Conservation (phyloP, 1,139 yeast species). For the Kodamaea derodonti region DNA sequence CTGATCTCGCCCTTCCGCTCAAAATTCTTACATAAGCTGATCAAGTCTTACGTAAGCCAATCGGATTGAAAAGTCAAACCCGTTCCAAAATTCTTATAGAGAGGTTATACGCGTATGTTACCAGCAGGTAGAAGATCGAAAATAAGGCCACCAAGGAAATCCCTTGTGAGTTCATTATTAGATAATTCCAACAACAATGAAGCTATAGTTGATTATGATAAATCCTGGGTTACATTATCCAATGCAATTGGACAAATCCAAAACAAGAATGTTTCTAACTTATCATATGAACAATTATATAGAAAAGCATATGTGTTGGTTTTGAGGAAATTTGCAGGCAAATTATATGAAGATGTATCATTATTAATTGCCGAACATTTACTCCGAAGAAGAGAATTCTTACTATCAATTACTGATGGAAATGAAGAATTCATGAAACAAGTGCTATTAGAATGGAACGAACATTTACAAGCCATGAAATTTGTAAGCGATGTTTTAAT, state of each 20-base stretch:
- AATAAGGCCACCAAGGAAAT: constrained; percentile 72
- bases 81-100: too few relatives aligned
- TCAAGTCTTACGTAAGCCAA: too few relatives aligned
- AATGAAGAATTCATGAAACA: constrained; percentile 41
- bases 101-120: constrained; percentile 4
- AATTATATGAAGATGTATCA: constrained; percentile 62
- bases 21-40: too few relatives aligned
- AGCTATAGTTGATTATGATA: constrained; percentile 54
- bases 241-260: constrained; percentile 77
- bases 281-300: constrained; percentile 84
- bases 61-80: too few relatives aligned
- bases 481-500: constrained; percentile 82
- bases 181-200: constrained; percentile 11
- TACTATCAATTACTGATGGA: constrained; percentile 18
- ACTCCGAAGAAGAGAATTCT: constrained; percentile 21
- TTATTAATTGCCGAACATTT: constrained; percentile 51
- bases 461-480: constrained; percentile 70
- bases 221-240: constrained; percentile 68
- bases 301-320: constrained; percentile 79
- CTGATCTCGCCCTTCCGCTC: too few relatives aligned
- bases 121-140: constrained; percentile 33
- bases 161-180: constrained; percentile 26
- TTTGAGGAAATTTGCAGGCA: constrained; percentile 66
- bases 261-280: constrained; percentile 64
- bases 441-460: constrained; percentile 63